Percentiles rank a stretch among this genome's conserved stretches.
These are phyloP conservation scores for Boletus eberwhitei DNA, from an alignment of 768 basidiomycete genomes.

Conservation along the genomic window DNA sequence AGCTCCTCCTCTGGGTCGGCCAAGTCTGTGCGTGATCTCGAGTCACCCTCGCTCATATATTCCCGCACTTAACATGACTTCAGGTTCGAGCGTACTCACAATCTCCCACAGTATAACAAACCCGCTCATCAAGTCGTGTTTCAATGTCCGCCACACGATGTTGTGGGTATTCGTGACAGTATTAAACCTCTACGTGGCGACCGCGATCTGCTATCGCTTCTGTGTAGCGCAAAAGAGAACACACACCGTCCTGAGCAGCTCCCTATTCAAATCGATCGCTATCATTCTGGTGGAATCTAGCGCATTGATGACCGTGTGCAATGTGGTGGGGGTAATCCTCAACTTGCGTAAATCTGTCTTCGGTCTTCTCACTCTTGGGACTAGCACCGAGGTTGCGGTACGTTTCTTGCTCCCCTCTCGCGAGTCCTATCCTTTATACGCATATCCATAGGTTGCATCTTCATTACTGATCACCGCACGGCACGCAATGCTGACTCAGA, in stretches of 20 bases:
- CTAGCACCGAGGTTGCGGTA: conserved; percentile 15
- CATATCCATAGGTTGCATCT: conserved; percentile 5
- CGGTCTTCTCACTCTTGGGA: not conserved
- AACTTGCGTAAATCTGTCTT: too few relatives aligned
- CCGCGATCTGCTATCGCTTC: conserved; percentile 15
- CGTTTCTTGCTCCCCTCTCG: not conserved
- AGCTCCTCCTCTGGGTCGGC: conserved; percentile 20
- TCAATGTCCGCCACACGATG: not conserved
- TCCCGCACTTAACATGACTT: not conserved
- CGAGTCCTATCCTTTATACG: too few relatives aligned
- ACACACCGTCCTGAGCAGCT: not conserved
- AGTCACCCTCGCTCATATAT: not conserved
- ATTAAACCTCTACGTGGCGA: conserved; percentile 16
- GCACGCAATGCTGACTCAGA: conserved; percentile 3
- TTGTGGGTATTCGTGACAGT: conserved; percentile 12
- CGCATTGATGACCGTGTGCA: conserved; percentile 6
- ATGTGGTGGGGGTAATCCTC: conserved; percentile 10
- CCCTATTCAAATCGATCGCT: conserved; percentile 8
- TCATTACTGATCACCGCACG: conserved; percentile 18
- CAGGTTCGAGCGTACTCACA: conserved; percentile 4
- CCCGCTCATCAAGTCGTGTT: too few relatives aligned
- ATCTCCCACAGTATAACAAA: not conserved
- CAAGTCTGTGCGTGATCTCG: conserved; percentile 13
- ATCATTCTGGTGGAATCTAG: conserved; percentile 22
- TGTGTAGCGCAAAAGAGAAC: conserved; percentile 9